Base-by-base conservation (phyloP, 306 rosid species). In the Alnus glutinosa region DNA sequence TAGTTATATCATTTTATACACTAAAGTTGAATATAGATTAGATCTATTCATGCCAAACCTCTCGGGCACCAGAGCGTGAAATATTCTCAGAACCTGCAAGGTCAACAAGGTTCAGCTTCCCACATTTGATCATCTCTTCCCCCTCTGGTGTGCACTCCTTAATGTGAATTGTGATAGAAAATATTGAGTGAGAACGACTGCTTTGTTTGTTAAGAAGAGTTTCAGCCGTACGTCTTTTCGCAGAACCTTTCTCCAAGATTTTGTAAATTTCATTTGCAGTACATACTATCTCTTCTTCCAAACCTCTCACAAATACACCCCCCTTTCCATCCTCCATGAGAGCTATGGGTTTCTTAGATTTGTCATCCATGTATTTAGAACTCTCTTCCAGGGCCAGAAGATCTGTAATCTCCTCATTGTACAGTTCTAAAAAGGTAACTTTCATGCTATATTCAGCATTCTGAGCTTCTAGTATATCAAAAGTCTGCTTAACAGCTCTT, bases 271-370 rank as follows among this genome's bases (percentile, higher is more conserved):
- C 99, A 87, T 93, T 89, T 4, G 99, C 99, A 55, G 97, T 91
- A 86, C 97, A 91, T 71, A 96, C 99, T 62, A 96, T 96, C 92
- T 96, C 99, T 91, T 96, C 99, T 86, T 96, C 99, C 87, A 96
- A 85, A 9, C 99, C 99, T 82, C 98, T 86, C 48, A 96, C 99
- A 76, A 96, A 92, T 68, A 96, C 99, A 59, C 99, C 99, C 58
- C 99, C 99, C 80, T 86, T 96, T 70, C 99, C 99, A 76, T 96
- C 99, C 83, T 96, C 99, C 99, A 96, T 96, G 72, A 96, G 95
- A 79, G 99, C 98, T 19, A 96, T 91, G 44, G 99, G 99, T 88
- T 93, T 96, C 88, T 88, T 93, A 79, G 94, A 87, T 83, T 96
- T 96, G 62, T 96, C 99, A 55, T 96, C 99, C 49, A 89, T 79